A percentile compares a stretch with the other conserved stretches of the same genome.
phyloP scores from a whole-genome alignment of 768 basidiomycete species.

The Boletus rubescentipes region DNA sequence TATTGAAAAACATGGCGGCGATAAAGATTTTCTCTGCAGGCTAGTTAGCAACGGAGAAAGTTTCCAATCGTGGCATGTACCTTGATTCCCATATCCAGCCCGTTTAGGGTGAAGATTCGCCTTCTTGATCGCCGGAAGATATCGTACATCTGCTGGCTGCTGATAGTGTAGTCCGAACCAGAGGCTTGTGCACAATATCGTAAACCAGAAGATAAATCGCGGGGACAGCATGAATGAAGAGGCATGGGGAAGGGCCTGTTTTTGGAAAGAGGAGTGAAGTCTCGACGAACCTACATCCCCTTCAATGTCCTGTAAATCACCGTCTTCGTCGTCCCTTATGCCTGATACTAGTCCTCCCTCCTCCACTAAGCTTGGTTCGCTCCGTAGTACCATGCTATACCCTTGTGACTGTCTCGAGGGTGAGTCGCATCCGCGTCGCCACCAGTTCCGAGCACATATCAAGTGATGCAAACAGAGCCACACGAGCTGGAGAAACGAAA shows the following conservation, averaged over 20 bases:
- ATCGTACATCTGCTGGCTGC: conserved; percentile 11
- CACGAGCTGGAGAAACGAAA: conserved; percentile 11
- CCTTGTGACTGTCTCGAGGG: background rate
- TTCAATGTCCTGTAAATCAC: background rate
- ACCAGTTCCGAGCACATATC: background rate
- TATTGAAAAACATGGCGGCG: conserved; percentile 40
- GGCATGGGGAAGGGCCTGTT: background rate
- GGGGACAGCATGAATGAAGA: background rate
- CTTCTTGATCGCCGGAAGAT: conserved; percentile 11
- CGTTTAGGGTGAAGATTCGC: conserved; percentile 14
- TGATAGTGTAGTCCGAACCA: conserved; percentile 3
- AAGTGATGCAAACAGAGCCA: background rate
- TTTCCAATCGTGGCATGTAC: background rate
- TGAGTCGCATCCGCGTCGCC: background rate
- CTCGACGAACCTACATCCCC: background rate
- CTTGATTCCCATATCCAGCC: conserved; percentile 15
- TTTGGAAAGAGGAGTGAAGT: background rate
- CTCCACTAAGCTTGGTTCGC: conserved; percentile 7
- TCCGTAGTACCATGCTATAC: conserved; percentile 11
- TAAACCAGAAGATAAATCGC: conserved; percentile 8
- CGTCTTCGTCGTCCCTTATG: background rate
- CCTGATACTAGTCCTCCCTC: background rate
- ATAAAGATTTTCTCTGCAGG: conserved; percentile 18
- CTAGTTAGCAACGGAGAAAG: background rate
- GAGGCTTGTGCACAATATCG: background rate